Conservation (phyloP, 2,329 filamentous ascomycete species). For the Sporothrix humicola region DNA sequence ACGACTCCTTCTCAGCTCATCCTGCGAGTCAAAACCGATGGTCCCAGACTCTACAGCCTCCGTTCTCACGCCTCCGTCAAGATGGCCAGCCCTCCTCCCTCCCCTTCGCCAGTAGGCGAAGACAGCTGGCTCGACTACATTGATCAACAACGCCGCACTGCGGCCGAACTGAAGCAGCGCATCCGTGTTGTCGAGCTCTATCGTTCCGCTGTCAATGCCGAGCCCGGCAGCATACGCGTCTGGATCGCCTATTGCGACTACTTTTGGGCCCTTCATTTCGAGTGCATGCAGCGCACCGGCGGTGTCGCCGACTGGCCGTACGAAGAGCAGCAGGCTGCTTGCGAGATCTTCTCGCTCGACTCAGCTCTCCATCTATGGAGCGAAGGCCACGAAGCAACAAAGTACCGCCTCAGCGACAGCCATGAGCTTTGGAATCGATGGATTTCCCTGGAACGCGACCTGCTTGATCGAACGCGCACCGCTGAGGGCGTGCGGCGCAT, state of each 20-base stretch:
- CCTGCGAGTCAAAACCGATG: conserved; percentile 35
- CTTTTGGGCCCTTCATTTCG: conserved; percentile 72
- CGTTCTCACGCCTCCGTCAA: conserved; percentile 33
- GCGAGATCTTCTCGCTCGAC: conserved; percentile 73
- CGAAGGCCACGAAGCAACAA: conserved; percentile 72
- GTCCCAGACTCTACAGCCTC: conserved; percentile 3
- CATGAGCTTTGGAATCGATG: conserved; percentile 81
- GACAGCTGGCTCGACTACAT: conserved; percentile 78
- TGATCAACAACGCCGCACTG: conserved; percentile 69
- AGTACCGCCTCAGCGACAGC: conserved; percentile 77
- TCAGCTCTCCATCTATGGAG: conserved; percentile 72
- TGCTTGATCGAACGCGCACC: conserved; percentile 63
- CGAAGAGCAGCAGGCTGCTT: conserved; percentile 71
- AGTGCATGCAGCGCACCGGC: conserved; percentile 61
- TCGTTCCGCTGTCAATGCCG: conserved; percentile 70
- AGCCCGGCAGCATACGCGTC: conserved; percentile 73
- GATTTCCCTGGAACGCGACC: conserved; percentile 72
- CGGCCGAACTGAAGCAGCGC: conserved; percentile 68
- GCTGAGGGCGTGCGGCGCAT: conserved; percentile 67
- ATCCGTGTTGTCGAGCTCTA: conserved; percentile 74
- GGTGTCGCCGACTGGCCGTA: conserved; percentile 62
- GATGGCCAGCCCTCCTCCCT: conserved; percentile 39
- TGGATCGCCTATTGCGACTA: conserved; percentile 82
- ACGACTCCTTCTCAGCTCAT: not conserved
- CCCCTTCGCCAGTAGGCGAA: conserved; percentile 67